phyloP scores from a whole-genome alignment of 2,329 filamentous ascomycete genomes.

The Samsoniella hepiali region DNA sequence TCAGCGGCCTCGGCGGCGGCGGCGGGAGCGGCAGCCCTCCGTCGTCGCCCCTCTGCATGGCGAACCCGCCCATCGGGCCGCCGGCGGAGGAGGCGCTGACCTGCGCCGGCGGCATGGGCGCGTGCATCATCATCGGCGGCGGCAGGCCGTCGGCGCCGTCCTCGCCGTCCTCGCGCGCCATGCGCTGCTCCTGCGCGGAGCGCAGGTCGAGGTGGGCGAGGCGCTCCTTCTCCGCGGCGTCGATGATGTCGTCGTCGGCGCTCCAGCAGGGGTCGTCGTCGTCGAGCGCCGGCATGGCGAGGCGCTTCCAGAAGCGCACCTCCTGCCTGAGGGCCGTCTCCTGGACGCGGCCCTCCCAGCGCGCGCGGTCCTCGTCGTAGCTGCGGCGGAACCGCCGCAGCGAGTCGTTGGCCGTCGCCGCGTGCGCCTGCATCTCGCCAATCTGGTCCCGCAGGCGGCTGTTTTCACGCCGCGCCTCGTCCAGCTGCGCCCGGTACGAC shows the following conservation, averaged over 20 bases:
- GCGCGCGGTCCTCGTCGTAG: slow-evolving; percentile 54
- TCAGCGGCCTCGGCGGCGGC: slow-evolving; percentile 37
- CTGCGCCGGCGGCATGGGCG: slow-evolving; percentile 22
- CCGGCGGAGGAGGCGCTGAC: slow-evolving; percentile 13
- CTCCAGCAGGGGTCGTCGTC: slow-evolving; percentile 62
- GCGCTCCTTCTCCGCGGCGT: slow-evolving; percentile 57
- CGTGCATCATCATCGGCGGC: slow-evolving; percentile 17
- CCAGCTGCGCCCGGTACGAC: slow-evolving; percentile 61
- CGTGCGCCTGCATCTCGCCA: slow-evolving; percentile 63
- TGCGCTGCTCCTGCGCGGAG: slow-evolving; percentile 37
- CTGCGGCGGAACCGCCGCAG: slow-evolving; percentile 55
- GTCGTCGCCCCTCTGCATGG: slow-evolving; percentile 38
- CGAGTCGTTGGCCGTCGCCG: slow-evolving; percentile 54
- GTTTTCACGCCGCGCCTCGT: slow-evolving; percentile 63
- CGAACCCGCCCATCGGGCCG: slow-evolving; percentile 35
- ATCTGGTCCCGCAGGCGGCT: slow-evolving; percentile 61
- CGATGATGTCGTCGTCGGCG: slow-evolving; percentile 63
- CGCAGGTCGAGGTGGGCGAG: slow-evolving; percentile 48
- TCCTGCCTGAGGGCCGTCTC: slow-evolving; percentile 54
- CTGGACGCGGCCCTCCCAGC: slow-evolving; percentile 53
- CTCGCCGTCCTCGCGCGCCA: slow-evolving; percentile 32
- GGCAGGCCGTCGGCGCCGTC: slow-evolving; percentile 25
- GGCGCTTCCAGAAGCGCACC: slow-evolving; percentile 63
- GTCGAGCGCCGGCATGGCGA: slow-evolving; percentile 59
- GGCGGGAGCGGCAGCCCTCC: slow-evolving; percentile 25